Base-by-base conservation (phyloP, 2,329 filamentous ascomycete species). In the Akanthomyces dipterigenus region DNA sequence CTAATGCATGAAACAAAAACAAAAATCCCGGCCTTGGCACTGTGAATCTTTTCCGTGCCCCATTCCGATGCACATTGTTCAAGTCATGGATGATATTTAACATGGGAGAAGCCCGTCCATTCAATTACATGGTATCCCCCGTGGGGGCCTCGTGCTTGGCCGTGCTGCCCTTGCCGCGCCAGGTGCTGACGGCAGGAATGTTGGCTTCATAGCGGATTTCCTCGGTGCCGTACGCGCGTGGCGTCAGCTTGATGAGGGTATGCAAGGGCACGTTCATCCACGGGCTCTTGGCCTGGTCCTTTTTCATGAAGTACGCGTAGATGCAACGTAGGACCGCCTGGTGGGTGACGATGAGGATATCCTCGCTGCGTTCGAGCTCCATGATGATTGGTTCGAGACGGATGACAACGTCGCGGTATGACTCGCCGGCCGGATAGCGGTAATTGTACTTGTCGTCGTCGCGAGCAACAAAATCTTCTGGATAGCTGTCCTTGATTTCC, bases 361-460 rank as follows among this genome's bases (percentile, higher is more conserved):
- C 96, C 75, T 98, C 95, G 67, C 88, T 91, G 64, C 95, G 86
- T 76, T 99, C 95, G 57, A 99, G 82, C 74, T 99, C 95, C 95
- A 99, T 99, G 77, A 99, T 99, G 76, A 99, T 99, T 64, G 95
- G 95, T 72, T 99, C 95, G 0, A 99, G 86, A 1, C 95, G 91
- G 70, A 97, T 98, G 45, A 99, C 95, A 1, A 99, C 93, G 70
- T 99, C 95, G 61, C 93, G 90, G 75, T 99, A 88, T 64, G 90
- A 96, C 77, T 99, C 95, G 59, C 95, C 95, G 65, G 95, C 95
- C 5, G 95, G 88, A 76, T 99, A 99, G 62, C 95, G 91, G 78
- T 99, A 99, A 79, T 99, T 98, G 84, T 98, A 98, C 77, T 99
- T 99, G 81, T 99, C 95, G 67, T 96, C 91, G 74, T 99, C 95